Percentiles rank a stretch among this genome's conserved stretches.
phyloP scores from a whole-genome alignment of 2,329 filamentous ascomycete genomes.

The Colletotrichum abscissum region DNA sequence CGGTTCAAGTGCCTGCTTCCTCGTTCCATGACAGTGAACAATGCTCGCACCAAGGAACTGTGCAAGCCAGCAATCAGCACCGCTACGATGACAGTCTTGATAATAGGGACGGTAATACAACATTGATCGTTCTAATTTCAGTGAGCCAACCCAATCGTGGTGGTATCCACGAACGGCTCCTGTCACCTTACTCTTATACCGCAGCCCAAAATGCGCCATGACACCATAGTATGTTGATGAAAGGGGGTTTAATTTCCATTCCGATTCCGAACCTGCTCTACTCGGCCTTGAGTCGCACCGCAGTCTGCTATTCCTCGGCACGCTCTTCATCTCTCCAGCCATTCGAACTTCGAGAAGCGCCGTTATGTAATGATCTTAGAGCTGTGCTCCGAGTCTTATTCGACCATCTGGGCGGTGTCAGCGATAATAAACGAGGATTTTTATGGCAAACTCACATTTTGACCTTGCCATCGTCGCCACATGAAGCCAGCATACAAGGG shows the following conservation, averaged over 20 bases:
- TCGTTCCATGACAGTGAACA: background rate
- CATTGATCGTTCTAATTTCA: background rate
- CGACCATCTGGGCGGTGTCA: slow-evolving; percentile 39
- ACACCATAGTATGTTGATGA: slow-evolving; percentile 22
- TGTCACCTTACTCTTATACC: background rate
- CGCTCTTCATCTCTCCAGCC: slow-evolving; percentile 26
- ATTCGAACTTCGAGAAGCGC: slow-evolving; percentile 25
- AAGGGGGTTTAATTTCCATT: slow-evolving; percentile 17
- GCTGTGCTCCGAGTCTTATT: slow-evolving; percentile 39
- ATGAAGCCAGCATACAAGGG: slow-evolving; percentile 87
- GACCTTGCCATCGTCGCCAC: slow-evolving; percentile 87
- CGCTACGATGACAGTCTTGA: background rate
- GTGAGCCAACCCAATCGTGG: background rate
- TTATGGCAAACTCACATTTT: slow-evolving; percentile 75
- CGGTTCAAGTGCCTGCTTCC: background rate
- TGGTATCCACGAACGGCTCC: background rate
- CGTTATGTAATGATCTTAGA: slow-evolving; percentile 36
- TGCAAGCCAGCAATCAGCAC: background rate
- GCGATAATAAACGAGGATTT: background rate
- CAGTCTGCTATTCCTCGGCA: slow-evolving; percentile 3
- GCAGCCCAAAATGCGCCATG: slow-evolving; percentile 12
- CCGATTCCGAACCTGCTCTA: slow-evolving; percentile 16
- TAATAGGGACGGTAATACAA: background rate
- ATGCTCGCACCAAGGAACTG: background rate
- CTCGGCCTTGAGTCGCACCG: background rate